Conservation (phyloP, 345 rosid genomes). For the Ricinus communis region DNA sequence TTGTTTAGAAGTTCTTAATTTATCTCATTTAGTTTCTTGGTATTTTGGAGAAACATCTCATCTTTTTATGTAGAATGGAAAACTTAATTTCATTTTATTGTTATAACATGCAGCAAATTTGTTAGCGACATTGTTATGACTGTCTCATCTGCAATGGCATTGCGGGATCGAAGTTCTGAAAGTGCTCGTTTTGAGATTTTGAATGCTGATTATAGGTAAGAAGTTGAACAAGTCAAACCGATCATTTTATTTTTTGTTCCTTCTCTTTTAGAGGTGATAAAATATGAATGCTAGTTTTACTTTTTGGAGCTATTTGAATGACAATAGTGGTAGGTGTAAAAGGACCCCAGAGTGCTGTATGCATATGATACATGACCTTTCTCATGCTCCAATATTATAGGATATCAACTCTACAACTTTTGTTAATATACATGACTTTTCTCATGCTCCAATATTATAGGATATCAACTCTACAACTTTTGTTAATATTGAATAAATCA, state of each 20-base stretch:
- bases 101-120: conserved; percentile 69
- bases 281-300: neutral
- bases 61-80: neutral
- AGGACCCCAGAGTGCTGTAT: neutral
- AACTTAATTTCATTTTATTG: conserved; percentile 20
- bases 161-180: conserved; percentile 89
- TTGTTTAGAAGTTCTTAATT: neutral
- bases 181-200: conserved; percentile 91
- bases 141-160: conserved; percentile 89
- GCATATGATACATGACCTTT: neutral
- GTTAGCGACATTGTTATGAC: conserved; percentile 79
- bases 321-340: neutral
- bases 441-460: neutral
- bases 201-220: conserved; percentile 74
- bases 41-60: neutral
- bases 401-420: neutral
- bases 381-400: neutral
- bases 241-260: neutral
- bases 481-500: too few relatives aligned
- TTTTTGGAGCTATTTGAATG: neutral
- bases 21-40: neutral
- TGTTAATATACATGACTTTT: neutral
- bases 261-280: neutral
- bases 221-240: neutral
- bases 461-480: neutral